Base-by-base conservation (phyloP, 2,329 filamentous ascomycete species). In the Macrophomina pseudophaseolina region DNA sequence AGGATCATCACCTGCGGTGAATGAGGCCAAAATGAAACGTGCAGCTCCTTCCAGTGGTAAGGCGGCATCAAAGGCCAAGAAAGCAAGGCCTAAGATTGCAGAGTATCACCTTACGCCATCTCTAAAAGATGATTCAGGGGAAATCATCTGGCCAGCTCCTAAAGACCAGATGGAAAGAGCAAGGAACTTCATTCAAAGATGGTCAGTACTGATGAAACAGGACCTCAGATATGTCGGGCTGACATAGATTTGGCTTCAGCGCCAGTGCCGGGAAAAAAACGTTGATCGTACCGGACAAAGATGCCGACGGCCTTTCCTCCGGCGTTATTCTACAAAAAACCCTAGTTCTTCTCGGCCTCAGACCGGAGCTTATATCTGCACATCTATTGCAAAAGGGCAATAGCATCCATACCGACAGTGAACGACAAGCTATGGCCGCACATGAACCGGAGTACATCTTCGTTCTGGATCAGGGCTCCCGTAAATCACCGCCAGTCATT, bases 251-350 rank as follows among this genome's bases (percentile, higher is more conserved):
- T 11, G 12, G 18, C 23, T 8, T n/a, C 68, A 89, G 87, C 74
- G 87, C 83, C 18, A 71, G 78, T 16, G 77, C 85, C 11, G 76
- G 82, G 9, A 81, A 86, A 66, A 80, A 78, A 42, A 86, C 84
- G 1, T 75, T 91, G 18, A 87, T 91, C 14, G 82, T 90, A 0
- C 89, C 89, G 0, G 89, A 91, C 72, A 91, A 90, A 72, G 88
- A 91, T 70, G 88, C 88, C 2, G 89, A 91, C 74, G 89, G 89
- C 0, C 79, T 91, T 3, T 85, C 85, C 2, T 86, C 88, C 2
- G 89, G 89, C 0, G 85, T 85, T 1, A 90, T 91, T 35, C 74
- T 91, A 1, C 80, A 86, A 65, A 85, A 84, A 65, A 90, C 88
- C 0, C 79, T 91, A 3, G 75, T 84, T 1, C 76, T 86, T 1